These are phyloP conservation scores for Albifimbria verrucaria DNA, from an alignment of 2,329 filamentous ascomycete genomes.

Conservation along the genomic window DNA sequence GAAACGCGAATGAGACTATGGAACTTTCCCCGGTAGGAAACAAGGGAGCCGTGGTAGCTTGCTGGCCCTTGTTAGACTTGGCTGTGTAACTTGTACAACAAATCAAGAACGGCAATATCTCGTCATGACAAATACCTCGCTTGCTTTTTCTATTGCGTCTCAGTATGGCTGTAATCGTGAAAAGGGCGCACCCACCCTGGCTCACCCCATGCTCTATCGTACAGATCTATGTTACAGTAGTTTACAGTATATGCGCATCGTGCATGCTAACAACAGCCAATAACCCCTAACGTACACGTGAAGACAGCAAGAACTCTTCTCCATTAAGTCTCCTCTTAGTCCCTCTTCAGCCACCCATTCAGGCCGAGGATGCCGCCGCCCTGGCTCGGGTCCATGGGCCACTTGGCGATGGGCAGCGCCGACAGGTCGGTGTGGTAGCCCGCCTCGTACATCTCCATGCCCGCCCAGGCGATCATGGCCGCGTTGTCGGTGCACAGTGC, in stretches of 20 bases:
- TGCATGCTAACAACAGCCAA: no score
- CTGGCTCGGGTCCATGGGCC: constrained; percentile 66
- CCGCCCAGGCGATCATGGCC: constrained; percentile 95
- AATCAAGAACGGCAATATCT: constrained; percentile 4
- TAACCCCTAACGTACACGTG: no score
- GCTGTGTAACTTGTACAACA: constrained; percentile 24
- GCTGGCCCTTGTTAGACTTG: background rate
- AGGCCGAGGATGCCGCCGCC: constrained; percentile 64
- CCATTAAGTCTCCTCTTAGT: no score
- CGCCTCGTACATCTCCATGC: constrained; percentile 83
- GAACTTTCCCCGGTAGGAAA: background rate
- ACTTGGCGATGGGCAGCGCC: constrained; percentile 61
- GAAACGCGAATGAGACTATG: background rate
- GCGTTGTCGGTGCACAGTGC: constrained; percentile 90
- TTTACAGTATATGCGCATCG: constrained; percentile 8
- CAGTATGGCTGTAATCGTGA: no score
- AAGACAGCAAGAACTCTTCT: no score
- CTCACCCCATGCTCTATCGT: no score
- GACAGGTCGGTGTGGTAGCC: constrained; percentile 66
- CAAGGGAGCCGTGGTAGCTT: background rate
- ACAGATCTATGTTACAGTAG: no score
- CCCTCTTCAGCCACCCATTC: constrained; percentile 39
- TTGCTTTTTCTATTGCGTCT: no score
- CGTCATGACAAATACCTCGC: background rate
- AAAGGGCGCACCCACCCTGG: no score